Evolutionary conservation across 441 rosid genomes (phyloP).

Genomic region (Croton setiger): DNA sequence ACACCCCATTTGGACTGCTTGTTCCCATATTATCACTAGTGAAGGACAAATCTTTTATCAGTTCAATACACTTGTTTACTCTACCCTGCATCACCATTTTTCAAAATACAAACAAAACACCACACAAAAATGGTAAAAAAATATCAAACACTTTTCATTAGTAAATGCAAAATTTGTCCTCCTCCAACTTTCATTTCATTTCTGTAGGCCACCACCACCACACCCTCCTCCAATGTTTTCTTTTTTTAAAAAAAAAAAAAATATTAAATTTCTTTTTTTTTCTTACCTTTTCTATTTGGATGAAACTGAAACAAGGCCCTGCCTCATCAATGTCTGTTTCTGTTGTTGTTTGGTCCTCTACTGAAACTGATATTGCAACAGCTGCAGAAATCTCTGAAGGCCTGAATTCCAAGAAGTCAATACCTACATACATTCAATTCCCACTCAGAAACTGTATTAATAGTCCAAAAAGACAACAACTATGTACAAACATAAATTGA

Average conservation of each 20-base stretch:
- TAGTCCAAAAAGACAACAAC: constrained; percentile 15
- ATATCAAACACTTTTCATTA: background rate
- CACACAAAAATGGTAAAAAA: background rate
- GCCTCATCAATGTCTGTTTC: constrained; percentile 43
- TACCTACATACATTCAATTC: constrained; percentile 46
- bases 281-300: constrained; percentile 45
- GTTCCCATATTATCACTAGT: constrained; percentile 21
- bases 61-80: constrained; percentile 37
- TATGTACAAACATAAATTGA: background rate
- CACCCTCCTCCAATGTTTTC: too few species aligned
- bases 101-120: background rate
- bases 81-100: too few species aligned
- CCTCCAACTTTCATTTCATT: constrained; percentile 8
- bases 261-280: background rate
- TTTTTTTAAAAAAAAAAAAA: too few species aligned
- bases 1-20: constrained; percentile 56
- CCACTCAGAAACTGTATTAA: constrained; percentile 29
- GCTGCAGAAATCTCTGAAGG: constrained; percentile 78
- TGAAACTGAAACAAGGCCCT: constrained; percentile 33
- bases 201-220: constrained; percentile 17
- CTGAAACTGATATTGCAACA: constrained; percentile 43
- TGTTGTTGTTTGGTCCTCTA: constrained; percentile 37
- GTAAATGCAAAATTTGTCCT: constrained; percentile 21
- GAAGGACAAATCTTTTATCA: constrained; percentile 35
- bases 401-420: constrained; percentile 64